phyloP scores from a whole-genome alignment of 140 eudicot genomes.

The Stevia rebaudiana region DNA sequence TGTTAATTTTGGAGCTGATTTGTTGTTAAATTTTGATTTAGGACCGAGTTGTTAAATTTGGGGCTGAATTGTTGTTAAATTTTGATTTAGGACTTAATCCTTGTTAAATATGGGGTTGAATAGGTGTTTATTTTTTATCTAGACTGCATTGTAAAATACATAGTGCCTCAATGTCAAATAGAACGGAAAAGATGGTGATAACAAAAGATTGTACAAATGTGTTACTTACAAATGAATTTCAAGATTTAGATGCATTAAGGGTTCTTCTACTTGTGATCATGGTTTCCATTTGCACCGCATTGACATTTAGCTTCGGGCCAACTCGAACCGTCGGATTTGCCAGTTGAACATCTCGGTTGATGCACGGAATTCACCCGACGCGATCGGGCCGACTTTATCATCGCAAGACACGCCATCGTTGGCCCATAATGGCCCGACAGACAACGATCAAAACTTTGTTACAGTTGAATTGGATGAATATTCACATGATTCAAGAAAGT shows the following conservation, averaged over 20 bases:
- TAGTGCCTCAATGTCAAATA: no score
- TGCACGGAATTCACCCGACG: conserved; percentile 31
- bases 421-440: conserved; percentile 24
- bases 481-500: conserved; percentile 41
- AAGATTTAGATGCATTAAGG: conserved; percentile 59
- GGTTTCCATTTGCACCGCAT: conserved; percentile 86
- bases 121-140: no score
- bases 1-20: no score
- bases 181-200: conserved; percentile 27
- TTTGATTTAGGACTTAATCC: no score
- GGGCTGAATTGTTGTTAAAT: no score
- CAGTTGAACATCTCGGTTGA: conserved; percentile 60
- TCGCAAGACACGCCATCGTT: conserved; percentile 53
- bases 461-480: conserved; percentile 56
- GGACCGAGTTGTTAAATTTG: no score
- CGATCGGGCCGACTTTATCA: conserved; percentile 52
- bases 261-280: conserved; percentile 70
- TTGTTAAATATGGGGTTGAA: no score
- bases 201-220: conserved; percentile 43
- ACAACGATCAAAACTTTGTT: conserved; percentile 53
- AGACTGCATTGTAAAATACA: no score
- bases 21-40: no score
- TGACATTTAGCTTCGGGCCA: conserved; percentile 74
- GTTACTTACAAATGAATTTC: conserved; percentile 82
- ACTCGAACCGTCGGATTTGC: conserved; percentile 83